Percentiles rank a stretch among this genome's conserved stretches.
These are phyloP conservation scores for Quercus glauca DNA, from an alignment of 306 rosid species.

Conservation along the genomic window DNA sequence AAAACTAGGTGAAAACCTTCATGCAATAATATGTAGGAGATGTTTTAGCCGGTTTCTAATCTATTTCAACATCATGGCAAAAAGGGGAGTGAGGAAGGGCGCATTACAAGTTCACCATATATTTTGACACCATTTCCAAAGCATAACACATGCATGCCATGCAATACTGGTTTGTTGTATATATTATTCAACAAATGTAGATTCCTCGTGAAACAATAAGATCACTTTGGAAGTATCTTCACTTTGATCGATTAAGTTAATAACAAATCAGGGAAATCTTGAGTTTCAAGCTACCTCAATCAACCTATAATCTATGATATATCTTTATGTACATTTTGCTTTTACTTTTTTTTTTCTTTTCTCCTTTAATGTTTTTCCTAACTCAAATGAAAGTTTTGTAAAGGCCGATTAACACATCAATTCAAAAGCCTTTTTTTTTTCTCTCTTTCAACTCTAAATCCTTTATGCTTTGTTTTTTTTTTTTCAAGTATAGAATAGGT, in stretches of 20 bases:
- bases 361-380: slow-evolving; percentile 33
- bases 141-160: slow-evolving; percentile 3
- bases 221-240: slow-evolving; percentile 29
- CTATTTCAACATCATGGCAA: too few species aligned
- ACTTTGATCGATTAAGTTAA: slow-evolving; percentile 27
- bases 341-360: slow-evolving; percentile 38
- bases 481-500: slow-evolving; percentile 15
- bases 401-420: slow-evolving; percentile 39
- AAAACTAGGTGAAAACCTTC: too few species aligned
- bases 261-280: slow-evolving; percentile 42
- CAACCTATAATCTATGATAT: slow-evolving; percentile 30
- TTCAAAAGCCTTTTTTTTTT: slow-evolving; percentile 43
- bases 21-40: too few species aligned
- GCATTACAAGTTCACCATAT: neutral
- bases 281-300: slow-evolving; percentile 57
- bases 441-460: slow-evolving; percentile 20
- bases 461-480: slow-evolving; percentile 20
- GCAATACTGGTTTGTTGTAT: neutral
- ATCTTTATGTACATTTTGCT: slow-evolving; percentile 30
- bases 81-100: too few species aligned
- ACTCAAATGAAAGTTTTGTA: slow-evolving; percentile 43
- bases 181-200: slow-evolving; percentile 4
- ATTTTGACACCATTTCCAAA: neutral
- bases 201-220: slow-evolving; percentile 39
- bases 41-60: too few species aligned